phyloP scores from a whole-genome alignment of 202 grass and related monocot species.

The Cymbopogon flexuosus region DNA sequence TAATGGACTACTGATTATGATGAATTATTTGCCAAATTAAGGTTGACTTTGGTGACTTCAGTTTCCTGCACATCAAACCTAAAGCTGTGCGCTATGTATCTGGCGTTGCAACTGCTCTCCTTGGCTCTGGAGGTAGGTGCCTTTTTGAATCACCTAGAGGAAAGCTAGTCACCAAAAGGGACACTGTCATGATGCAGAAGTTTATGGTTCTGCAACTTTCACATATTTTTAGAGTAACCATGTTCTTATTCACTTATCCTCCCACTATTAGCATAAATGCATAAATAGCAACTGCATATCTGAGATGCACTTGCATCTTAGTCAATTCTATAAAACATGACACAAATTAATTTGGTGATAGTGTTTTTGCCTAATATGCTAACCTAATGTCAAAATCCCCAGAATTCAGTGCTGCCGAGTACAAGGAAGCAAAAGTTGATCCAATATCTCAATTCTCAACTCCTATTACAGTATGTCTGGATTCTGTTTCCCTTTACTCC shows the following conservation, averaged over 20 bases:
- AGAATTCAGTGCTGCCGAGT: slow-evolving; percentile 75
- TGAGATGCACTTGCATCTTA: neutral
- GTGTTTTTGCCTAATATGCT: neutral
- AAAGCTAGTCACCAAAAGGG: neutral
- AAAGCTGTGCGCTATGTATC: slow-evolving; percentile 81
- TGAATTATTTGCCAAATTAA: slow-evolving; percentile 37
- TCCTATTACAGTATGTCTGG: slow-evolving; percentile 56
- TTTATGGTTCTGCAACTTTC: neutral
- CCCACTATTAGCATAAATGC: neutral
- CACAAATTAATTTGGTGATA: neutral
- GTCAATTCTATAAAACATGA: neutral
- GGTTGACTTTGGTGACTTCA: slow-evolving; percentile 97
- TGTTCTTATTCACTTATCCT: slow-evolving; percentile 9
- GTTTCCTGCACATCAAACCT: slow-evolving; percentile 72
- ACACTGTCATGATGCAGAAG: neutral
- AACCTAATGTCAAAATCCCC: slow-evolving; percentile 23
- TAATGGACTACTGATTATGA: slow-evolving; percentile 20
- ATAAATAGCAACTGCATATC: neutral
- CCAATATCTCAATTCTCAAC: slow-evolving; percentile 85
- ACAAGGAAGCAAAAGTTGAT: slow-evolving; percentile 72
- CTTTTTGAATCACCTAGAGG: neutral
- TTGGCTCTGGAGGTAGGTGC: slow-evolving; percentile 80
- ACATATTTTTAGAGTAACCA: slow-evolving; percentile 1
- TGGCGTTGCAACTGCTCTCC: slow-evolving; percentile 80
- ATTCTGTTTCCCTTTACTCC: slow-evolving; percentile 1